Evolutionary conservation across 495 filamentous ascomycete species (phyloP), one percentile per base, ranked within the genome.

Genomic region (Opeltia flavorubescens): DNA sequence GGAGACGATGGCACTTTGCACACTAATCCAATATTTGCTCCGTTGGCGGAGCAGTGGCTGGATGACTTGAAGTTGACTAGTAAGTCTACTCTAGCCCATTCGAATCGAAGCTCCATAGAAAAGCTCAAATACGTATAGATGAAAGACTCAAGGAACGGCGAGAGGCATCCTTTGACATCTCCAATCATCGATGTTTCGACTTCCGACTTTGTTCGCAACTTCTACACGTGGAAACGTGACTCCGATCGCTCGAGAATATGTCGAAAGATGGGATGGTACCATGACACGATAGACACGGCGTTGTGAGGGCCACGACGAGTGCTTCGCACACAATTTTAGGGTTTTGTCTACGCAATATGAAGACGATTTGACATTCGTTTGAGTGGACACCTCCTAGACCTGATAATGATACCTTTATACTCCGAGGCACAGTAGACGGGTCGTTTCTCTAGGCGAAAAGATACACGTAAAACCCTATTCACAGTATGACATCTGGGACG

Each of bases 131-230:
- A 12, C 23, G 12, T 26, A 4, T 31, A 67, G 63, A 65, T 1
- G 52, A 60, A 38, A 66, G 58, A 52, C 63, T 74, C 31, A 65
- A 72, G 59, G 58, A 71, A 50, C 66, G 70, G 12, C 60, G 61
- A 55, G 50, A 58, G 23, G 64, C 69, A 17, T 44, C 59, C 23
- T 86, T 84, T 49, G 77, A 83, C 40, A 74, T 74, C 0, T 67
- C 66, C 2, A 71, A 86, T 53, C 80, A 77, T 3, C 71, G 79
- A 38, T 83, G 77, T 11, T 66, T 82, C 9, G 82, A 85, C 61
- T 67, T 85, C 26, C 60, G 72, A 41, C 81, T 81, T 51, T 76
- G 75, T 46, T 74, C 80, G 8, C 71, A 70, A 15, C 64, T 83
- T n/a, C 64, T 84, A 3, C 66, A 34, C 13, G 25, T 39, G 29